Evolutionary conservation across 495 filamentous ascomycete species (phyloP), one percentile per base, ranked within the genome.

Genomic region (Bathelium albidoporum): DNA sequence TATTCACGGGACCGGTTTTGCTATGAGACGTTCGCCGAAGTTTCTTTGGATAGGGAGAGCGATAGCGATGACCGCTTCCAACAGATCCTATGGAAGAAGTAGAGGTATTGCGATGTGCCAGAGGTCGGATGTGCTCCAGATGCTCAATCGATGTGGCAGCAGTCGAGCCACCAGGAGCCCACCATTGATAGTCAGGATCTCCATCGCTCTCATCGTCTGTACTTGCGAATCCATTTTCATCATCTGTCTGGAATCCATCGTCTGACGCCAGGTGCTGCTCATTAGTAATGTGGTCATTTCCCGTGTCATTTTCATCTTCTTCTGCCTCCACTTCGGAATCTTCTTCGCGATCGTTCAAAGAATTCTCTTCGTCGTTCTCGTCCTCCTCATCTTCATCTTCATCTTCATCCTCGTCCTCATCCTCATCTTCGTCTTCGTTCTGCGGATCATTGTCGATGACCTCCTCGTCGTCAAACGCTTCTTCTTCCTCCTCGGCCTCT

Each of bases 401-500:
- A 2, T 85, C 83, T 12, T 69, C 66, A 12, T 41, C 58, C 3
- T 64, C 60, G 3, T 66, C 70, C 0, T 65, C 61, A 2, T 69
- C 53, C 41, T 72, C 65, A 16, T 73, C 73, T 34, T 73, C 71
- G 20, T 85, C 82, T 32, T 84, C 83, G 49, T 55, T 55, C 24
- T 55, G 49, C 2, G 49, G 49, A 10, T 55, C 49, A 28, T 55
- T 29, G 24, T 55, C 49, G 16, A 55, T 55, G 4, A 55, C 16
- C 3, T 89, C 85, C 32, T 90, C 88, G 20, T 64, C 62, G 32
- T 89, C 82, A 14, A 87, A 72, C 22, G 85, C 90, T 73, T 96
- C 92, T 68, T 91, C 85, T 71, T 96, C 93, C 69, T 92, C 85
- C 71, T 96, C 93, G 10, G 85, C 94, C 74, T 98, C 94, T 75